Evolutionary conservation across 164 flowering plant species (phyloP), one percentile per base, ranked within the genome.

Genomic region (Sedum album): DNA sequence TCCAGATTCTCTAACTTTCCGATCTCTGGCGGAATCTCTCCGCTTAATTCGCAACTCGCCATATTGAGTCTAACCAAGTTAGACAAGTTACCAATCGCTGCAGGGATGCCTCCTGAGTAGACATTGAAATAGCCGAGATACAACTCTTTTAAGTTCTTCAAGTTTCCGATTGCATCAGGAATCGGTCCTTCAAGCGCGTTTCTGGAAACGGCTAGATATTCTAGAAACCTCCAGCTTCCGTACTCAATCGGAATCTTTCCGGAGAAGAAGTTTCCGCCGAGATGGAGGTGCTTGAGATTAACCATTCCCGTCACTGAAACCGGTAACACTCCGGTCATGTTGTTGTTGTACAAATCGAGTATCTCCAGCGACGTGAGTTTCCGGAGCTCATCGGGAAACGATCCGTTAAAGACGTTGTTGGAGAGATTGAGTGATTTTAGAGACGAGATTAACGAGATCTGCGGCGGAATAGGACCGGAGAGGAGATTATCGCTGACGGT

Each of bases 181-280:
- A 93, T 85, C 3, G 39, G 25, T 1, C 98, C 96, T 36, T 3
- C 68, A 18, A 94, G 92, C 72, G 83, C 93, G 76, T 94, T 94
- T 4, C 99, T 97, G 60, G 95, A 88, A 10, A 94, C 82, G 0
- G 99, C 99, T 25, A 94, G 69, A 68, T 94, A 94, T 78, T 94
- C 91, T 2, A 94, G 75, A 66, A 64, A 51, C 72, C 73, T 74
- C 82, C 81, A 87, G 20, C 63, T 53, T 33, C 96, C 96, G 69
- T 82, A 88, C 78, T 78, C 88, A 35, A 75, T 71, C 42, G 99
- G 99, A 15, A 94, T 90, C 5, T 3, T 28, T 0, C 97, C 99
- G 55, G 70, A 11, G 76, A 94, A 91, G 76, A 65, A 90, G 85
- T 91, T 94, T 0, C 99, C 99, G 0, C 96, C 97, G 9, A 94